Evolutionary conservation across 2,329 filamentous ascomycete genomes (phyloP), one percentile per base, ranked within the genome.

Genomic region (Diaporthe sp.): DNA sequence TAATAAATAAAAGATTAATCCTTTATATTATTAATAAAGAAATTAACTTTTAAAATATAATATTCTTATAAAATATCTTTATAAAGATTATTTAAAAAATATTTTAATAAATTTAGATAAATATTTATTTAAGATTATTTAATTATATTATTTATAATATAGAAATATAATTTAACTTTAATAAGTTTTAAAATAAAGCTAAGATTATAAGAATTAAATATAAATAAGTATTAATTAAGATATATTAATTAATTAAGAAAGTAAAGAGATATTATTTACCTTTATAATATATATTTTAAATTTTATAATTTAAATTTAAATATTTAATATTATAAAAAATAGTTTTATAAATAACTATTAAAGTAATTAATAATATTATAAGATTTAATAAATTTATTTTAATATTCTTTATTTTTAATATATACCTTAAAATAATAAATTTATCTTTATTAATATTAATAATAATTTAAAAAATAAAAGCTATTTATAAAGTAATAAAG

Each of bases 121-220:
- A 57, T 57, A 31, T 7, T 17, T 57, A 53, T 17, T 57, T 57
- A 57, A 57, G 12, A 53, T 22, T 13, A 25, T 6, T 31, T 57
- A 57, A 57, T 31, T 57, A 57, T 53, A 53, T 53, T 53, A 53
- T 53, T 57, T 57, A 57, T 57, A 57, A 57, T 17, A 31, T 57
- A 57, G 34, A 20, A 20, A 55, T 22, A 13, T 25, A 53, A 51
- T 51, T 53, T 53, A 25, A 51, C 5, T 51, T 15, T 15, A 31
- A 13, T 57, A 57, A 57, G 31, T 57, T 57, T 57, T 28, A 57
- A 31, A 34, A 34, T 10, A 57, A 57, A 2, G 12, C 9, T 17
- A 57, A 20, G 20, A 31, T 57, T 57, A 57, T 57, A 57, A 31
- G 2, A 57, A 57, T 57, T 25, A 12, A 53, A 3, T 53, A 53